Evolutionary conservation across 371 early-diverging fungal species (phyloP), one percentile per base, ranked within the genome.

Genomic region (Syncephalastrum monosporum): DNA sequence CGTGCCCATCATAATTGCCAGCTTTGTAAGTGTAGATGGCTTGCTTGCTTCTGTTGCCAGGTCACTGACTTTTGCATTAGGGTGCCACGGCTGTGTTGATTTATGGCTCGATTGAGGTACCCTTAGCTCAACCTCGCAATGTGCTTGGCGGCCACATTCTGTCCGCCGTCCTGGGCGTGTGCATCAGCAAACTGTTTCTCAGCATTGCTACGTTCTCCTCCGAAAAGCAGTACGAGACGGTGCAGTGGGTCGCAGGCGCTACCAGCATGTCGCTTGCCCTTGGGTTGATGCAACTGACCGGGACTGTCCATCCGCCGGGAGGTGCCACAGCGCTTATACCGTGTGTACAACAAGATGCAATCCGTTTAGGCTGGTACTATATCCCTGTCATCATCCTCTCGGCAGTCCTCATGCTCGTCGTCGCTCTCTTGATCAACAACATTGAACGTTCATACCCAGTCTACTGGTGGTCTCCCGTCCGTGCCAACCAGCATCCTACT

Each of bases 241-340:
- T 87, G 5, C 74, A 73, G 10, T 91, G 90, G 89, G 75, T 91
- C 29, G 79, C 81, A 7, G 85, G 84, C 8, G 78, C 89, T 3
- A 74, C 89, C 12, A 74, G 88, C 3, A 88, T 92, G 51, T 81
- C 89, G 0, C n/a, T 85, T n/a, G 64, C 90, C 0, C 66, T 90
- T 21, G 57, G 75, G 0, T 24, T 77, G 2, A 92, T 90, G 89
- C 89, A 87, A 44, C 50, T 87, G 21, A 84, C 86, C 0, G 81
- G 81, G 41, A 87, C 85, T 1, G 79, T 88, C 6, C 91, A 92
- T 49, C 91, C 92, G 13, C 92, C 92, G 5, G 89, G 82, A 3
- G 78, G 78, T 13, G 91, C 92, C 0, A 83, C 92, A 0, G 87
- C 91, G 0, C 64, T 89, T 48, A 74, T 91, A 27, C 87, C 88